These are phyloP conservation scores for Picochlorum sp. DNA, from an alignment of 139 green algal species.

Conservation along the genomic window DNA sequence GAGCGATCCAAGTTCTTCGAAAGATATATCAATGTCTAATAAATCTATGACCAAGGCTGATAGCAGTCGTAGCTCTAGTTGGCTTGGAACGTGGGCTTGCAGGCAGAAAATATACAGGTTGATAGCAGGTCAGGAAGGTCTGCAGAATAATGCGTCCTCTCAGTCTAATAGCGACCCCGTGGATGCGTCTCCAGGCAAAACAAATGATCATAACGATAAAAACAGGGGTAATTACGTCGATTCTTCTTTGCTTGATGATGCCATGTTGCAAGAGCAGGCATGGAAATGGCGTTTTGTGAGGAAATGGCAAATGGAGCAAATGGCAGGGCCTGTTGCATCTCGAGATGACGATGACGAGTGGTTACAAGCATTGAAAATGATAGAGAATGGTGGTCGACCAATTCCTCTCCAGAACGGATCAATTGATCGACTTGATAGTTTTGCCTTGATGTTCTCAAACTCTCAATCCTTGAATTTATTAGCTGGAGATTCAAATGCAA, in stretches of 20 bases:
- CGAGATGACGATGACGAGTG: slow-evolving; percentile 29
- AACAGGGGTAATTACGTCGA: not conserved
- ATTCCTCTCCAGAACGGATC: slow-evolving; percentile 3
- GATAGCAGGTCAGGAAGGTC: not conserved
- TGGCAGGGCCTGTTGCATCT: no score
- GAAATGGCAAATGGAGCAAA: slow-evolving; percentile 30
- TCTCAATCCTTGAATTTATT: slow-evolving; percentile 1
- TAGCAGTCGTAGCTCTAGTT: not conserved
- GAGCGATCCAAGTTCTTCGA: no score
- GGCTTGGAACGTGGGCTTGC: slow-evolving; percentile 25
- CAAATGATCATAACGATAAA: no score
- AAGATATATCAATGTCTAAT: no score
- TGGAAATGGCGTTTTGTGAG: slow-evolving; percentile 33
- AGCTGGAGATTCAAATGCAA: not conserved
- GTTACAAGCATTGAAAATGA: slow-evolving; percentile 11
- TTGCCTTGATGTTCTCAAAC: not conserved
- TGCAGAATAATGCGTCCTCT: no score
- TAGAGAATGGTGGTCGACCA: slow-evolving; percentile 12
- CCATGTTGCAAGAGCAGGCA: not conserved
- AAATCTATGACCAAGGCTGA: no score
- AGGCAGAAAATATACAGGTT: slow-evolving; percentile 18
- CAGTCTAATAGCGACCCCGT: no score
- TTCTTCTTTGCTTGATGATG: slow-evolving; percentile 1
- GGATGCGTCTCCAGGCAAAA: no score
- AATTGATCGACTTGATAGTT: not conserved